Conservation (phyloP, 768 basidiomycete species). For the Exidia glandulosa region DNA sequence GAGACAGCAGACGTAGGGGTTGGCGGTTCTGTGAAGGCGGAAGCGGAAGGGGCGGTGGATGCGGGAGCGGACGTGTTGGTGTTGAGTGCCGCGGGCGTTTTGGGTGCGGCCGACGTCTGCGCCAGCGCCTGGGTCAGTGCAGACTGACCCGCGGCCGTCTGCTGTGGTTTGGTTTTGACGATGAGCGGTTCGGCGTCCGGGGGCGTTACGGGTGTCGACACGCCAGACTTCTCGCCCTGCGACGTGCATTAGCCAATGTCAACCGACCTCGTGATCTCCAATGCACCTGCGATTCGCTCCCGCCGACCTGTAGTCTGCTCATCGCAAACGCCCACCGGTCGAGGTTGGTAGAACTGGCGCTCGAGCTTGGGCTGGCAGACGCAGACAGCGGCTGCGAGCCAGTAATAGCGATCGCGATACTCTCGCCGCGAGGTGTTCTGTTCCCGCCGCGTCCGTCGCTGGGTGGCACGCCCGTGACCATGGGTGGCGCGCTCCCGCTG, state of each 20-base stretch:
- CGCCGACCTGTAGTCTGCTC: constrained; percentile 61
- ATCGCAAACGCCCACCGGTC: constrained; percentile 90
- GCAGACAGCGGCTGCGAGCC: constrained; percentile 87
- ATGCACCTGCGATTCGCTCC: background rate
- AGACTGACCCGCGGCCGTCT: constrained; percentile 18
- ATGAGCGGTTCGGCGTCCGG: background rate
- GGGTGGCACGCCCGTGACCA: constrained; percentile 86
- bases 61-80: too few relatives aligned
- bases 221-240: background rate
- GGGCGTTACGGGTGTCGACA: background rate
- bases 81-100: too few relatives aligned
- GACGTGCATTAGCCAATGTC: background rate
- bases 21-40: too few relatives aligned
- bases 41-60: too few relatives aligned
- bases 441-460: constrained; percentile 91
- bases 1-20: too few relatives aligned
- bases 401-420: constrained; percentile 60
- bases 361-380: constrained; percentile 56
- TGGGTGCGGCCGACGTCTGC: constrained; percentile 37
- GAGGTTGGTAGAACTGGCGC: constrained; percentile 42
- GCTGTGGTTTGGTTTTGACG: constrained; percentile 6
- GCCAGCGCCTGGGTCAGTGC: constrained; percentile 70
- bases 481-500: constrained; percentile 36
- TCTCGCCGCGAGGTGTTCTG: constrained; percentile 83
- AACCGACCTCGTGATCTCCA: background rate